Percentiles rank a stretch among this genome's conserved stretches.
Evolutionary conservation across 371 early-diverging fungal species (phyloP).

Genomic region (Apophysomyces variabilis): DNA sequence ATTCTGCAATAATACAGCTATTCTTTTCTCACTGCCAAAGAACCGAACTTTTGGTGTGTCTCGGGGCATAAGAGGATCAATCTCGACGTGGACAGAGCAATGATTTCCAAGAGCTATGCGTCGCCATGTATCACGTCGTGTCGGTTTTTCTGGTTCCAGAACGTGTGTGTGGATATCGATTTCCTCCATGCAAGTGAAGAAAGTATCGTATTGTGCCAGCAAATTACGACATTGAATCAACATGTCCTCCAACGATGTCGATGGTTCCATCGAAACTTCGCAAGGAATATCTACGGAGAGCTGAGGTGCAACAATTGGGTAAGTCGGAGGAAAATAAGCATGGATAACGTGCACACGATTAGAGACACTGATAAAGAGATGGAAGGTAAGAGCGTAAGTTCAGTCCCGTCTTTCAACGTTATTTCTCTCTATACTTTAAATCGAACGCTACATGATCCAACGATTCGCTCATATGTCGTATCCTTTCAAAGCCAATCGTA

Average conservation of each 20-base stretch:
- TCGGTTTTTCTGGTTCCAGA: conserved; percentile 46
- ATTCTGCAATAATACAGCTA: conserved; percentile 25
- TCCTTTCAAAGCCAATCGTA: conserved; percentile 28
- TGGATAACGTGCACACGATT: conserved; percentile 22
- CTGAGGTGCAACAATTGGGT: conserved; percentile 24
- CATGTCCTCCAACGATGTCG: conserved; percentile 15
- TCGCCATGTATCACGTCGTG: conserved; percentile 37
- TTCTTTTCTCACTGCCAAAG: conserved; percentile 44
- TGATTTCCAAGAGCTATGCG: conserved; percentile 49
- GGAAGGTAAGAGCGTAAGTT: not conserved
- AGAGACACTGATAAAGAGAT: not conserved
- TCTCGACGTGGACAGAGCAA: conserved; percentile 45
- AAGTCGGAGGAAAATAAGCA: conserved; percentile 22
- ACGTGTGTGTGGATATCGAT: conserved; percentile 42
- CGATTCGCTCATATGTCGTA: conserved; percentile 24
- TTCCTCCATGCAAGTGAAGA: conserved; percentile 48
- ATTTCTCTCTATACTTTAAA: conserved; percentile 19
- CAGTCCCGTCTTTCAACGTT: not conserved
- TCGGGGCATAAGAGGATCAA: conserved; percentile 30
- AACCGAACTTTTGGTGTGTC: conserved; percentile 33
- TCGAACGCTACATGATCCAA: conserved; percentile 27
- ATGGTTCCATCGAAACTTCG: conserved; percentile 1
- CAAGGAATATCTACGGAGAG: conserved; percentile 24
- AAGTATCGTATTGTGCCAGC: conserved; percentile 26
- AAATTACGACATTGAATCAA: conserved; percentile 17